These are phyloP conservation scores for Lumnitzera racemosa DNA, from an alignment of 345 rosid genomes.

Conservation along the genomic window DNA sequence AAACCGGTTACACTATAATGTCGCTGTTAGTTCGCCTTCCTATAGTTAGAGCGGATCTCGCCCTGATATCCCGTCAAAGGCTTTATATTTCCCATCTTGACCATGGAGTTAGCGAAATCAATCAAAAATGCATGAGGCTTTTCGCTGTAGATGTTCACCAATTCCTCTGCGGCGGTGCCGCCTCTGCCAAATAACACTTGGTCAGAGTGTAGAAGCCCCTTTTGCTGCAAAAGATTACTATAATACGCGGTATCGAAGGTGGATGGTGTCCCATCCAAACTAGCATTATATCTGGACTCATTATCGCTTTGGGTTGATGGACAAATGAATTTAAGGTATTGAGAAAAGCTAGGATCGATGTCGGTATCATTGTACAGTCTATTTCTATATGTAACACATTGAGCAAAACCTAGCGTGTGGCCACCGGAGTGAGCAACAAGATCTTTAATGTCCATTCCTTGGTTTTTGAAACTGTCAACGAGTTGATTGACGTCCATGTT, in stretches of 20 bases:
- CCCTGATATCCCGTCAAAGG: slow-evolving; percentile 29
- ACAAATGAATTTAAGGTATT: slow-evolving; percentile 13
- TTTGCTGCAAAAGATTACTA: slow-evolving; percentile 12
- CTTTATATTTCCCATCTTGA: slow-evolving; percentile 44
- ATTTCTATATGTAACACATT: slow-evolving; percentile 13
- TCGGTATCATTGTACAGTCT: slow-evolving; percentile 21
- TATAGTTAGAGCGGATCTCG: slow-evolving; percentile 30
- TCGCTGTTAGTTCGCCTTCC: slow-evolving; percentile 6
- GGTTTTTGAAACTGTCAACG: slow-evolving; percentile 23
- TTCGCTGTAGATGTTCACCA: slow-evolving; percentile 18
- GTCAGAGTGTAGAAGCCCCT: slow-evolving; percentile 32
- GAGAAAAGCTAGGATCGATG: slow-evolving; percentile 25
- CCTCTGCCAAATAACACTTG: slow-evolving; percentile 32
- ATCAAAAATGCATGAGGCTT: slow-evolving; percentile 13
- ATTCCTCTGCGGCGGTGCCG: slow-evolving; percentile 19
- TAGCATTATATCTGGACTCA: too few relatives aligned
- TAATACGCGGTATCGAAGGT: slow-evolving; percentile 27
- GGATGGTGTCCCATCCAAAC: slow-evolving; percentile 3
- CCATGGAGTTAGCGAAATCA: slow-evolving; percentile 32
- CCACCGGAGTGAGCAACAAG: slow-evolving; percentile 42
- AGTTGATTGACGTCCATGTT: slow-evolving; percentile 20
- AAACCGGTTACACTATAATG: background rate
- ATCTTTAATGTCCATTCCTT: slow-evolving; percentile 32
- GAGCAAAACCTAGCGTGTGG: slow-evolving; percentile 35
- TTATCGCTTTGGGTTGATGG: slow-evolving; percentile 16